Conservation (phyloP, 495 filamentous ascomycete species). For the Poronia punctata region DNA sequence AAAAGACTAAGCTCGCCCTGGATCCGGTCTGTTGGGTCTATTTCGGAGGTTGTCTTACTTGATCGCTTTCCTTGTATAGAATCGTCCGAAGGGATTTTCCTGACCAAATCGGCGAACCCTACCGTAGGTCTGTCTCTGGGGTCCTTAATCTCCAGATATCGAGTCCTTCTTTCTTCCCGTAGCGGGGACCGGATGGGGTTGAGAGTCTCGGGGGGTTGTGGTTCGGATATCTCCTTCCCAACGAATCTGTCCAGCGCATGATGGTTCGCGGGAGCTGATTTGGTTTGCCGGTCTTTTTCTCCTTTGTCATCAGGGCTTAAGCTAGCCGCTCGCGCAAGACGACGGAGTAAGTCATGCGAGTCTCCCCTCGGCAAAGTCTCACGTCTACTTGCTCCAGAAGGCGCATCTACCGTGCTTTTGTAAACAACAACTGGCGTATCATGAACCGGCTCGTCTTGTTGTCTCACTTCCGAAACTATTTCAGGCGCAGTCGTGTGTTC, state of each 20-base stretch:
- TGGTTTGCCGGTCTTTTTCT: not conserved
- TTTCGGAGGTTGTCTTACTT: constrained; percentile 40
- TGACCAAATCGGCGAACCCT: constrained; percentile 32
- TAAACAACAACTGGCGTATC: constrained; percentile 52
- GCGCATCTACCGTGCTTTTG: constrained; percentile 15
- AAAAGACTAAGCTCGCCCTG: constrained; percentile 48
- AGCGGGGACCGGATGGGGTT: constrained; percentile 11
- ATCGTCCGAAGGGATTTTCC: constrained; percentile 28
- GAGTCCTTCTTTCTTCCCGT: constrained; percentile 13
- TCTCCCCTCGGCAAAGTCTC: constrained; percentile 36
- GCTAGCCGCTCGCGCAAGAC: constrained; percentile 56
- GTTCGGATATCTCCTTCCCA: too few relatives aligned
- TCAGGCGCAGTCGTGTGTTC: constrained; percentile 17
- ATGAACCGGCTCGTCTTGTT: constrained; percentile 11
- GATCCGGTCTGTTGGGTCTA: constrained; percentile 50
- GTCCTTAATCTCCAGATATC: constrained; percentile 19
- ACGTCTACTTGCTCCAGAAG: not conserved
- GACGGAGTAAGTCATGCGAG: constrained; percentile 58
- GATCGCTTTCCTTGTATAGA: constrained; percentile 30
- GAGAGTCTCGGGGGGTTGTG: constrained; percentile 6
- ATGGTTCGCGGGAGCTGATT: not conserved
- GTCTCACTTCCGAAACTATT: constrained; percentile 27
- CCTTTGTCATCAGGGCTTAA: constrained; percentile 35
- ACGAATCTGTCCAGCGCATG: too few relatives aligned
- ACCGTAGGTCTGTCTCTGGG: constrained; percentile 29